Conservation (phyloP, 2,329 filamentous ascomycete species). For the Fusarium sp. region DNA sequence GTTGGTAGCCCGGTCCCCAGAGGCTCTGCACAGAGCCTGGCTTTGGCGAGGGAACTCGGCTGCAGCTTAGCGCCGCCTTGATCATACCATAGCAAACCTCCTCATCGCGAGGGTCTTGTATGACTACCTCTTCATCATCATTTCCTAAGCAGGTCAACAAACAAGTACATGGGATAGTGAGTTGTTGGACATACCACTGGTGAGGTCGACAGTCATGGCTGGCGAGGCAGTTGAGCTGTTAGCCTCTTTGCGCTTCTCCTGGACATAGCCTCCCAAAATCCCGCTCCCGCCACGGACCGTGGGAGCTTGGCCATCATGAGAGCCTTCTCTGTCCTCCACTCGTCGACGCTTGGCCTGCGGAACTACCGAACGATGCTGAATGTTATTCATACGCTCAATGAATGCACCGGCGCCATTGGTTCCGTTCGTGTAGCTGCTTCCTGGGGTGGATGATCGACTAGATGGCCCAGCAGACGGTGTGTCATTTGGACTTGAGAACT, state of each 20-base stretch:
- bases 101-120: slow-evolving; percentile 72
- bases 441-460: slow-evolving; percentile 51
- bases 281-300: slow-evolving; percentile 60
- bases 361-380: slow-evolving; percentile 72
- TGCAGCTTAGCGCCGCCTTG: slow-evolving; percentile 75
- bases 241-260: slow-evolving; percentile 66
- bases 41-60: slow-evolving; percentile 76
- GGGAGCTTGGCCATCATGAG: slow-evolving; percentile 53
- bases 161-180: slow-evolving; percentile 20
- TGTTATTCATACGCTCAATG: slow-evolving; percentile 81
- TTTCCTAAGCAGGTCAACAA: slow-evolving; percentile 40
- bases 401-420: slow-evolving; percentile 66
- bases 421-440: slow-evolving; percentile 39
- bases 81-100: slow-evolving; percentile 87
- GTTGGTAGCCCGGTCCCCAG: slow-evolving; percentile 72
- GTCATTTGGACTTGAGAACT: slow-evolving; percentile 56
- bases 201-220: slow-evolving; percentile 68
- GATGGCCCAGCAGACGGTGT: slow-evolving; percentile 50
- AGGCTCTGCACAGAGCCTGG: slow-evolving; percentile 68
- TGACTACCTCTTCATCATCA: slow-evolving; percentile 70
- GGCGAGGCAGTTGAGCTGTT: slow-evolving; percentile 43
- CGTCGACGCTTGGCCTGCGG: slow-evolving; percentile 76
- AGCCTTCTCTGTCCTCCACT: slow-evolving; percentile 59
- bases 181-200: slow-evolving; percentile 55
- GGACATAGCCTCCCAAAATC: slow-evolving; percentile 75